phyloP scores from a whole-genome alignment of 2,329 filamentous ascomycete species.

The Calcarisporium arbuscula region DNA sequence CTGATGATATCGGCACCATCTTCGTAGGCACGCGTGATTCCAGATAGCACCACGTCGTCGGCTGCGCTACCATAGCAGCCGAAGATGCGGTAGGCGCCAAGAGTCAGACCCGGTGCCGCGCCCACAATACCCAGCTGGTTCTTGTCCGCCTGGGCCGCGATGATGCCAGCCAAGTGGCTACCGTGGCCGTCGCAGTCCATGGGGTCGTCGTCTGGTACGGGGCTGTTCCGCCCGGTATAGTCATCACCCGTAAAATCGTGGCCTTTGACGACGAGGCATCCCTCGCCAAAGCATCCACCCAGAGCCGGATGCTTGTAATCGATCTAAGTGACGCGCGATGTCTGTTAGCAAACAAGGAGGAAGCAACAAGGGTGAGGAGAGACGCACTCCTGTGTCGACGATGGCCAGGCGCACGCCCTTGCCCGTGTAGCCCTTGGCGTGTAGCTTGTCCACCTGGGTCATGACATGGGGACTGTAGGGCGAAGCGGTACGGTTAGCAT shows the following conservation, averaged over 20 bases:
- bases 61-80: slow-evolving; percentile 37
- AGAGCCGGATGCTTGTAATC: slow-evolving; percentile 41
- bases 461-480: slow-evolving; percentile 47
- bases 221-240: slow-evolving; percentile 18
- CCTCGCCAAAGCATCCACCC: slow-evolving; percentile 39
- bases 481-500: slow-evolving; percentile 28
- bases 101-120: slow-evolving; percentile 43
- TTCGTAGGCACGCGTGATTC: slow-evolving; percentile 48
- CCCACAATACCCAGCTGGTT: slow-evolving; percentile 48
- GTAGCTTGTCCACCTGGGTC: slow-evolving; percentile 50
- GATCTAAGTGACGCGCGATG: slow-evolving; percentile 17
- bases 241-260: slow-evolving; percentile 36
- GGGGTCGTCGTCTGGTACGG: slow-evolving; percentile 31
- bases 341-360: too few species aligned
- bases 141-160: too few species aligned
- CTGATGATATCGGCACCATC: slow-evolving; percentile 31
- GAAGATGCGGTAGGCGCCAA: slow-evolving; percentile 47
- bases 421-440: slow-evolving; percentile 41
- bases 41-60: slow-evolving; percentile 47
- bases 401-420: slow-evolving; percentile 47
- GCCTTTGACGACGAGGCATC: slow-evolving; percentile 37
- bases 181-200: slow-evolving; percentile 35
- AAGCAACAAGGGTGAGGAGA: slow-evolving; percentile 1
- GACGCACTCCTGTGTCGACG: slow-evolving; percentile 45
- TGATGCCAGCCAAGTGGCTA: slow-evolving; percentile 38